Base-by-base conservation (phyloP, 2,329 filamentous ascomycete genomes). In the Epichloe sylvatica region DNA sequence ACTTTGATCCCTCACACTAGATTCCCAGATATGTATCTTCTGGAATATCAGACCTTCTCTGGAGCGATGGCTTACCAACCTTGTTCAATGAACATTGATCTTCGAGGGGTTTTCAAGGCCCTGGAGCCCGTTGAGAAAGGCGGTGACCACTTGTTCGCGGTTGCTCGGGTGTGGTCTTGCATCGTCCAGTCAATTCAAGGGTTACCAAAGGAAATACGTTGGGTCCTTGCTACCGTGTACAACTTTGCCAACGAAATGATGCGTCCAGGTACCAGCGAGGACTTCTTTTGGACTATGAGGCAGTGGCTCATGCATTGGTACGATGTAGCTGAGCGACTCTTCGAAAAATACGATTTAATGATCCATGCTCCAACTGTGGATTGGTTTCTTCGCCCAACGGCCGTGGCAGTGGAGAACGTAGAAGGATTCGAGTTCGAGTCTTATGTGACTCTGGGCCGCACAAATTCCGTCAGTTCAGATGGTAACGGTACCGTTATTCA, bases 111-210 rank as follows among this genome's bases (percentile, higher is more conserved):
- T 6, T 61, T 65, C 50, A 30, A 54, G 1, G 34, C 52, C 2
- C 50, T 66, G 9, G 17, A 43, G 1, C 44, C 50, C n/a, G 35
- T 59, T 15, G 59, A 65, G 25, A 21, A 38, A 3, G 36, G 50
- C 13, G 52, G 50, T 11, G 61, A 67, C 44, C 36, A 30, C 11
- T 0, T 61, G 13, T 64, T 65, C 54, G 57, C 52, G 33, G 38
- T 51, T 19, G 63, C 62, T 15, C 58, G 64, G 15, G 44, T 51
- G 5, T 67, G 64, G 64, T 59, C 61, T 5, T 67, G 64, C 47
- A 54, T 55, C 9, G 25, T 57, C 2, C 64, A 67, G 47, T 51
- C 56, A 5, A 17, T 25, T 0, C 5, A 35, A 2, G 9, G 33
- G 5, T 49, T 67, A 2, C 62, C 62, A 15, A 61, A 55, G 42